phyloP scores from a whole-genome alignment of 2,329 filamentous ascomycete genomes.

The Monosporascus sp. region DNA sequence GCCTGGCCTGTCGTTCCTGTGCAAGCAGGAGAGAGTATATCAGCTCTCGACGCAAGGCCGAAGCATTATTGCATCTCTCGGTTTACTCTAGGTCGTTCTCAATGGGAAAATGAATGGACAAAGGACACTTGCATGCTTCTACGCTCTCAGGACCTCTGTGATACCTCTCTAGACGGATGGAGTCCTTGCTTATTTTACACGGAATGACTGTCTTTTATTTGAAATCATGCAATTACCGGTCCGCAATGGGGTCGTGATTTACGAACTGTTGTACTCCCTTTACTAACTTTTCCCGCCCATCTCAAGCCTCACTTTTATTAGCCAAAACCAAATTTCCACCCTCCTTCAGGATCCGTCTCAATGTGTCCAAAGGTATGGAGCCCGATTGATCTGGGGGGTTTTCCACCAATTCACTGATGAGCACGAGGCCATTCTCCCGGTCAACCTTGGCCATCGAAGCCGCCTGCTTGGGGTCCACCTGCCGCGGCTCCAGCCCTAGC shows the following conservation, averaged over 20 bases:
- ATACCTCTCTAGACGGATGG: background rate
- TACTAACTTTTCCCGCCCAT: background rate
- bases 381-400: conserved; percentile 36
- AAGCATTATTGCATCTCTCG: conserved; percentile 27
- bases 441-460: conserved; percentile 46
- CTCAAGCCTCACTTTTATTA: conserved; percentile 12
- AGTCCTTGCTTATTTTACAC: background rate
- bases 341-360: conserved; percentile 44
- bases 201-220: too few relatives aligned
- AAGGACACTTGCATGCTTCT: conserved; percentile 7
- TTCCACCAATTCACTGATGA: conserved; percentile 50
- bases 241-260: conserved; percentile 1
- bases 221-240: conserved; percentile 1
- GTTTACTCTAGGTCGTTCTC: conserved; percentile 27
- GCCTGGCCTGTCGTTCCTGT: conserved; percentile 21
- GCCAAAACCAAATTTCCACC: conserved; percentile 40
- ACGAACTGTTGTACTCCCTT: background rate
- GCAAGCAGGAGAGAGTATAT: conserved; percentile 14
- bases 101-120: conserved; percentile 27
- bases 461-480: conserved; percentile 36
- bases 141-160: background rate
- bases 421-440: conserved; percentile 55
- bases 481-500: conserved; percentile 39
- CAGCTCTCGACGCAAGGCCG: conserved; percentile 15
- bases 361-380: conserved; percentile 30